Percentiles rank a stretch among this genome's conserved stretches.
phyloP scores from a whole-genome alignment of 1,139 yeast genomes.

The Saccharomyces hybrid region DNA sequence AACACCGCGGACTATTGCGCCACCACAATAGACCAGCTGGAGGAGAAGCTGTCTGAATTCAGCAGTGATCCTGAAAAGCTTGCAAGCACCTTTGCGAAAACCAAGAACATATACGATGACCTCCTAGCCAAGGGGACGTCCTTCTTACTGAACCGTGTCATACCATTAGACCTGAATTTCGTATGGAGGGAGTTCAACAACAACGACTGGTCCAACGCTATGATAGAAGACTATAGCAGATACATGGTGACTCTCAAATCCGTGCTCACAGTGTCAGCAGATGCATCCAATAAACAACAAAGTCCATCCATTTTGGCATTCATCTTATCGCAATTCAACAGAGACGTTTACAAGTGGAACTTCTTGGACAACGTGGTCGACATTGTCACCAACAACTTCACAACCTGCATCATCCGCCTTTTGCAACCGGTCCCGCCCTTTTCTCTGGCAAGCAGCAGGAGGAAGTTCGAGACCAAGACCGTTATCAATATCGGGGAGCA shows the following conservation, averaged over 20 bases:
- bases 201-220: slow-evolving; percentile 63
- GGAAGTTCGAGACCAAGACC: too few species aligned
- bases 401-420: too few species aligned
- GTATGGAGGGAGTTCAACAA: slow-evolving; percentile 85
- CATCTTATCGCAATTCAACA: too few species aligned
- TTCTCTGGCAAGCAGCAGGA: too few species aligned
- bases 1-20: slow-evolving; percentile 90
- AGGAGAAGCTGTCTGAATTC: slow-evolving; percentile 50
- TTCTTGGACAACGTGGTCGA: too few species aligned
- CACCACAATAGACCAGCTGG: slow-evolving; percentile 68
- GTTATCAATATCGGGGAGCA: too few species aligned
- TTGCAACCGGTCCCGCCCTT: too few species aligned
- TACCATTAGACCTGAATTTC: slow-evolving; percentile 48
- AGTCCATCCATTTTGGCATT: too few species aligned
- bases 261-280: slow-evolving; percentile 15
- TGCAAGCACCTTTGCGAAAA: slow-evolving; percentile 44
- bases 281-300: too few species aligned
- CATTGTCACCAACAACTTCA: too few species aligned
- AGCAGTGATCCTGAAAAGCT: slow-evolving; percentile 37
- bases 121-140: slow-evolving; percentile 56
- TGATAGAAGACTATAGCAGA: slow-evolving; percentile 62
- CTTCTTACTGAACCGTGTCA: slow-evolving; percentile 50
- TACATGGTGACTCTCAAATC: slow-evolving; percentile 55
- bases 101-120: slow-evolving; percentile 49
- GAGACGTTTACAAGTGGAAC: too few species aligned